These are phyloP conservation scores for Yamadazyma oceani DNA, from an alignment of 1,139 yeast genomes.

Conservation along the genomic window DNA sequence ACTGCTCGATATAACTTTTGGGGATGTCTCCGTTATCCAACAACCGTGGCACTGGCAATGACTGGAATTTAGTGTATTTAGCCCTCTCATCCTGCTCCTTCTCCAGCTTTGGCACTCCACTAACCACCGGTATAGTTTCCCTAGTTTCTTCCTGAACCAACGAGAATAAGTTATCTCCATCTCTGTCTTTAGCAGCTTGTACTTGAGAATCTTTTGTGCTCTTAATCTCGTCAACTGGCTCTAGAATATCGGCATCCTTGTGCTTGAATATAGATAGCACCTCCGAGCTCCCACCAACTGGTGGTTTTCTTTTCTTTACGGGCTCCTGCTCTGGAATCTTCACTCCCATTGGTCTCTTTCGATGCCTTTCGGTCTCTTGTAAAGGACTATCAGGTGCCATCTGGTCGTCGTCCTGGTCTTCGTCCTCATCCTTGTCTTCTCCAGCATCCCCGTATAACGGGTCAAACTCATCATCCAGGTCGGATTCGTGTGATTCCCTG, in stretches of 20 bases:
- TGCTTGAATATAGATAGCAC: constrained; percentile 1
- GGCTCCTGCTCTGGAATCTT: constrained; percentile 6
- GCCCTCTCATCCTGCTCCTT: constrained; percentile 7
- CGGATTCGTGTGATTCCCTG: constrained; percentile 23
- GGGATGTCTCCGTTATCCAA: constrained; percentile 34
- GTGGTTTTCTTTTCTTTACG: constrained; percentile 1
- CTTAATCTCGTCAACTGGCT: too few relatives aligned
- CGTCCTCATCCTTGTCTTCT: constrained; percentile 30
- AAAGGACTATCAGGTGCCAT: not conserved
- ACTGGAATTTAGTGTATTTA: constrained; percentile 23
- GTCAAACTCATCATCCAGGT: constrained; percentile 9
- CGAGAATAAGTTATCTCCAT: constrained; percentile 1
- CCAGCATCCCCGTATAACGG: constrained; percentile 30
- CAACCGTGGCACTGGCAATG: constrained; percentile 38
- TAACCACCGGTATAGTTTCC: constrained; percentile 25
- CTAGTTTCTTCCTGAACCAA: constrained; percentile 12
- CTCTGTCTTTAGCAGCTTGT: constrained; percentile 3
- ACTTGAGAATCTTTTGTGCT: too few relatives aligned
- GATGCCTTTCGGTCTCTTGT: too few relatives aligned
- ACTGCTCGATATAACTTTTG: constrained; percentile 27
- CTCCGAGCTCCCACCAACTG: too few relatives aligned
- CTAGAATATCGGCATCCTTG: too few relatives aligned
- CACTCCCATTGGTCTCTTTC: not conserved
- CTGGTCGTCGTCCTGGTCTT: constrained; percentile 6
- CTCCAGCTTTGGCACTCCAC: constrained; percentile 26